These are phyloP conservation scores for Podosphaera fusca DNA, from an alignment of 2,329 filamentous ascomycete species.

Conservation along the genomic window DNA sequence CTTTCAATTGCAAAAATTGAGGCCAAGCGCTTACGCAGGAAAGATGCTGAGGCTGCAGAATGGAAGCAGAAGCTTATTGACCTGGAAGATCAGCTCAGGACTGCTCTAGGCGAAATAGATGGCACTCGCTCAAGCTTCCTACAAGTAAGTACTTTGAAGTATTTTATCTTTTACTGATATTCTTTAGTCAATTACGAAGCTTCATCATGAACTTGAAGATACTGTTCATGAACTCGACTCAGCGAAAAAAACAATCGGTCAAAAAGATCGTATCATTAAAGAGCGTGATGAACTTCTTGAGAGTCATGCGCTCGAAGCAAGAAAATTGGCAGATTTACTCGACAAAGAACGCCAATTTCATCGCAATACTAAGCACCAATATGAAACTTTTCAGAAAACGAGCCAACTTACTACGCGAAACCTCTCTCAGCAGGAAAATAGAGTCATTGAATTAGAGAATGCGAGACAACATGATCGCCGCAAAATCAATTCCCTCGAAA, in stretches of 20 bases:
- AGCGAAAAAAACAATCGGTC: slow-evolving; percentile 53
- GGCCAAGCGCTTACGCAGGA: slow-evolving; percentile 58
- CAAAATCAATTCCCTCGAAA: slow-evolving; percentile 49
- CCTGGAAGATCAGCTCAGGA: slow-evolving; percentile 68
- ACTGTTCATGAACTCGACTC: slow-evolving; percentile 63
- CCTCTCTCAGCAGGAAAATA: slow-evolving; percentile 61
- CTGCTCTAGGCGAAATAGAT: slow-evolving; percentile 68
- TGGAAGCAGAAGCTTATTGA: slow-evolving; percentile 84
- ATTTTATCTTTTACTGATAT: slow-evolving; percentile 5
- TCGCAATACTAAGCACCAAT: slow-evolving; percentile 66
- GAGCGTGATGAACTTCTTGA: slow-evolving; percentile 77
- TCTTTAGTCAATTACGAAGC: slow-evolving; percentile 51
- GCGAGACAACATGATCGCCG: slow-evolving; percentile 55
- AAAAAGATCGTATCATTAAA: slow-evolving; percentile 77
- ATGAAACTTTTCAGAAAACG: slow-evolving; percentile 70
- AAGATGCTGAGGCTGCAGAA: slow-evolving; percentile 66
- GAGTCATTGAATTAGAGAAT: slow-evolving; percentile 71
- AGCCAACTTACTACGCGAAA: slow-evolving; percentile 73
- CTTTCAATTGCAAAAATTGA: slow-evolving; percentile 68
- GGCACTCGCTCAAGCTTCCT: slow-evolving; percentile 70
- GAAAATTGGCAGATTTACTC: slow-evolving; percentile 64
- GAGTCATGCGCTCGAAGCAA: slow-evolving; percentile 64
- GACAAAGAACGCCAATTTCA: slow-evolving; percentile 76
- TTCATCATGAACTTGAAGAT: slow-evolving; percentile 71
- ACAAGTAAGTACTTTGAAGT: slow-evolving; percentile 28